Percentiles rank a stretch among this genome's conserved stretches.
These are phyloP conservation scores for Cladosporium halotolerans DNA, from an alignment of 2,329 filamentous ascomycete genomes.

Conservation along the genomic window DNA sequence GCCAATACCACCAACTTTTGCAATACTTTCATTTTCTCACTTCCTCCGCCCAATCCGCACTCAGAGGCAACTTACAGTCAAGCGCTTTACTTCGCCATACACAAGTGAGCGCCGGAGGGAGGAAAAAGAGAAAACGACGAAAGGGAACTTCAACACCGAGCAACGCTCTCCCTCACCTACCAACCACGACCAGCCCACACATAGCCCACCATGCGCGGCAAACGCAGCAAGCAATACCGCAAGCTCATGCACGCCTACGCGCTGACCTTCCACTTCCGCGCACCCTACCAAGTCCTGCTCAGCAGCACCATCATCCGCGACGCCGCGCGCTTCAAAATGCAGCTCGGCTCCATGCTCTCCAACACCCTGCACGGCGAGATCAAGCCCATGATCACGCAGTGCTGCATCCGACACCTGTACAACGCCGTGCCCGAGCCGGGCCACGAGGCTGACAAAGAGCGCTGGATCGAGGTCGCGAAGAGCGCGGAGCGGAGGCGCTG, in stretches of 20 bases:
- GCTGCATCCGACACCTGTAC: conserved; percentile 74
- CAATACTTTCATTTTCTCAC: neutral
- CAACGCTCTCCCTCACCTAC: no score
- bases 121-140: neutral
- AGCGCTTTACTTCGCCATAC: no score
- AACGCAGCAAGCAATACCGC: conserved; percentile 66
- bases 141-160: neutral
- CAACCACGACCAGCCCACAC: neutral
- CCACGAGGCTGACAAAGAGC: conserved; percentile 34
- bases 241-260: conserved; percentile 94
- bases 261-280: conserved; percentile 80
- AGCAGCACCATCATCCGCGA: conserved; percentile 81
- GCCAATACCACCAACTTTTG: neutral
- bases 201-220: conserved; percentile 56
- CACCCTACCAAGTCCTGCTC: conserved; percentile 88
- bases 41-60: no score
- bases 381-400: conserved; percentile 80
- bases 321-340: conserved; percentile 80
- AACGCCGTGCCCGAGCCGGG: conserved; percentile 27
- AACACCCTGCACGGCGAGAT: conserved; percentile 80
- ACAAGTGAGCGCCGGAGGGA: neutral
- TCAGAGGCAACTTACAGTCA: neutral
- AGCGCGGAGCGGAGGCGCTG: conserved; percentile 69
- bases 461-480: conserved; percentile 70
- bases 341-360: conserved; percentile 68